Evolutionary conservation across 768 basidiomycete genomes (phyloP), one percentile per base, ranked within the genome.

Genomic region (Hirschioporus abietinus): DNA sequence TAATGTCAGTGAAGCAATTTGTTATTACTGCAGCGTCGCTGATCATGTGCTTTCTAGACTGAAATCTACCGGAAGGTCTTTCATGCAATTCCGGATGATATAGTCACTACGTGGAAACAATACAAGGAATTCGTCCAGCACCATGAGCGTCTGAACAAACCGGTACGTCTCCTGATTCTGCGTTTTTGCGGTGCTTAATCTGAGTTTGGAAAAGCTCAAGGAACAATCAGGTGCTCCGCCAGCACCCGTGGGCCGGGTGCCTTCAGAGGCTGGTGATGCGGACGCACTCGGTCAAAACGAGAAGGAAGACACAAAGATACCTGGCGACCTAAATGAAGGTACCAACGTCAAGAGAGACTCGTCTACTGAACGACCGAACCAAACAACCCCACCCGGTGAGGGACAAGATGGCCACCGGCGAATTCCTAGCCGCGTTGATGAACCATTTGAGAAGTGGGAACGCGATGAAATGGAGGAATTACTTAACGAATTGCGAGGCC

Each of bases 1-100:
- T 71, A 99, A 99, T 75, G 95, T 96, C 64, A 68, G 91, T 80
- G 35, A 35, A 68, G 35, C 58, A 27, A 12, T 23, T 0, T 57
- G 24, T 17, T 15, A 7, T 4, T 15, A 5, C 12, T 34, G 15
- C 25, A 61, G 10, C 15, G 18, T 6, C 30, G 30, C 24, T 61
- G 60, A 25, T 61, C 9, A 15, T 61, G 12, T 8, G 8, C 64
- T 65, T 17, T 63, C 66, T 67, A 96, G 95, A 99, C 96, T 68
- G 93, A 96, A 74, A 94, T 98, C 69, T 98, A 86, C 78, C 89
- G 95, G 65, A 96, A 92, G 74, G 95, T 98, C 3, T 99, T 99
- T 80, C 90, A 94, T 71, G 90, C 91, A 36, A 80, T 96, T 65
- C 96, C 97, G 6, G 96, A 99, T 75, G 96, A 99, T 74, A 81